phyloP scores from a whole-genome alignment of 176 grass and related monocot genomes.

The Phoenix dactylifera region DNA sequence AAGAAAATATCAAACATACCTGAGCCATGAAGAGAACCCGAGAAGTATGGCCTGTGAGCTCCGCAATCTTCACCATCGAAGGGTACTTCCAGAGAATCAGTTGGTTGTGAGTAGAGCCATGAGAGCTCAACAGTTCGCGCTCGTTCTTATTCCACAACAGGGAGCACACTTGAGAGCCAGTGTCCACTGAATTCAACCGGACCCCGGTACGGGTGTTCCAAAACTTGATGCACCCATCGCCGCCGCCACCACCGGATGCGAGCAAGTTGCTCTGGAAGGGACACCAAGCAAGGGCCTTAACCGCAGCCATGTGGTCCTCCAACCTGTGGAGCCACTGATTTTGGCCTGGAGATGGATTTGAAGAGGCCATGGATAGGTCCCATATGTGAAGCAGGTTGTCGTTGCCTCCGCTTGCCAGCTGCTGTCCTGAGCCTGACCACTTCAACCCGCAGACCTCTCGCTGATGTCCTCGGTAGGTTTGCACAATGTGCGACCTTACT shows the following conservation, averaged over 20 bases:
- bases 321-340: too few species aligned
- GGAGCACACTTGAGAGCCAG: slow-evolving; percentile 11
- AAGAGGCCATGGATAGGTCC: too few species aligned
- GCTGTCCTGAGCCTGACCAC: too few species aligned
- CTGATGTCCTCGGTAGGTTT: too few species aligned
- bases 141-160: slow-evolving; percentile 17
- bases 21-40: slow-evolving; percentile 16
- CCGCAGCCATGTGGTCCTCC: slow-evolving; percentile 45
- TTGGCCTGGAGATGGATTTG: too few species aligned
- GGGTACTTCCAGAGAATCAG: slow-evolving; percentile 21
- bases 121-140: slow-evolving; percentile 11
- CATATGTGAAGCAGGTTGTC: too few species aligned
- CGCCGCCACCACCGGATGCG: slow-evolving; percentile 36
- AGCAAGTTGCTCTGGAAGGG: slow-evolving; percentile 70
- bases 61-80: slow-evolving; percentile 15
- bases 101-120: slow-evolving; percentile 9
- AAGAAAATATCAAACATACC: background rate
- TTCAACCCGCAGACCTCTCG: too few species aligned
- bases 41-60: slow-evolving; percentile 18
- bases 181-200: slow-evolving; percentile 10
- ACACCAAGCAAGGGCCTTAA: slow-evolving; percentile 67
- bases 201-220: slow-evolving; percentile 14
- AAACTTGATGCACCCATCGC: slow-evolving; percentile 57
- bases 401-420: too few species aligned
- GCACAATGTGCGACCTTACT: too few species aligned